These are phyloP conservation scores for Russula olivacea DNA, from an alignment of 768 basidiomycete genomes.

Conservation along the genomic window DNA sequence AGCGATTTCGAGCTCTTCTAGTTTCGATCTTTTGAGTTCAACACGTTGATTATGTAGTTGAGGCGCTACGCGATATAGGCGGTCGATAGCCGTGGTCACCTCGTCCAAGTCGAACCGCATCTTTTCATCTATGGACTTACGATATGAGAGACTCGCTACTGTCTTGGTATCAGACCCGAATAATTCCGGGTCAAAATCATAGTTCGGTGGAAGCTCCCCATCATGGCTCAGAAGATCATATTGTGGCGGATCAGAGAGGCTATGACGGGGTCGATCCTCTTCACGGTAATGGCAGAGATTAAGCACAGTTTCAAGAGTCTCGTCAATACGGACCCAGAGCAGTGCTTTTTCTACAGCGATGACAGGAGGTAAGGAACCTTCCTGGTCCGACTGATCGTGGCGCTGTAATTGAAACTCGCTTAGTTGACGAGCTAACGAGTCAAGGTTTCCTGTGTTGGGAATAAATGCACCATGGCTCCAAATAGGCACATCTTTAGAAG, in stretches of 20 bases:
- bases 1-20: constrained; percentile 70
- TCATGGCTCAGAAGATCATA: constrained; percentile 33
- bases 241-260: constrained; percentile 12
- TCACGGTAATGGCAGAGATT: constrained; percentile 22
- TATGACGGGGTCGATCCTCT: constrained; percentile 8
- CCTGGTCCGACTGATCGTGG: constrained; percentile 15
- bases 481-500: constrained; percentile 26
- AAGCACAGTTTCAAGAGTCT: constrained; percentile 23
- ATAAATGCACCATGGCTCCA: constrained; percentile 13
- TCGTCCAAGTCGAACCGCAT: constrained; percentile 80
- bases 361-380: constrained; percentile 18
- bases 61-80: constrained; percentile 78
- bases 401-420: constrained; percentile 22
- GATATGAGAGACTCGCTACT: constrained; percentile 10
- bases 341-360: constrained; percentile 24
- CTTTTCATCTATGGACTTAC: constrained; percentile 55
- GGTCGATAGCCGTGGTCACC: constrained; percentile 83
- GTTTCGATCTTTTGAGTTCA: constrained; percentile 70
- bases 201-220: constrained; percentile 31
- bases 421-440: constrained; percentile 21
- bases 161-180: constrained; percentile 19
- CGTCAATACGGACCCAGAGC: constrained; percentile 23
- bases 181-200: constrained; percentile 26
- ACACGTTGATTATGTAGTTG: constrained; percentile 90
- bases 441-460: constrained; percentile 29